These are phyloP conservation scores for Fraxinus platypoda DNA, from an alignment of 305 asterid genomes.

Conservation along the genomic window DNA sequence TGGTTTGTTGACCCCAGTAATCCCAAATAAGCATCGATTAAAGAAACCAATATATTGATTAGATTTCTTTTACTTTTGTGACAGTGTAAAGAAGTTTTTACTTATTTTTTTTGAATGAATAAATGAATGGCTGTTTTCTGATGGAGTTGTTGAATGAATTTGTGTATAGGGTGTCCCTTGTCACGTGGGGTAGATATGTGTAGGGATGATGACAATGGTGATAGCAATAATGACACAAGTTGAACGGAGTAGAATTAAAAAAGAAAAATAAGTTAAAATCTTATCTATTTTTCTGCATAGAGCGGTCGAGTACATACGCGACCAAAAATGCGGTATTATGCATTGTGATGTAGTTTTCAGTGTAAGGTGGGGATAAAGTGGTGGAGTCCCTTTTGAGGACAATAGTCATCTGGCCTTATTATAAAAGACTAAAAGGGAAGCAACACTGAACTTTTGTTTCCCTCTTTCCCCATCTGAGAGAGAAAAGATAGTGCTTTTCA, in stretches of 20 bases:
- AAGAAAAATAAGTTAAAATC: background rate
- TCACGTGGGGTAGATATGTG: conserved; percentile 52
- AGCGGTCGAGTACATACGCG: background rate
- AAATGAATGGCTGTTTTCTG: conserved; percentile 29
- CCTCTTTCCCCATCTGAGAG: background rate
- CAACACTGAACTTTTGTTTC: background rate
- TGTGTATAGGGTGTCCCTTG: conserved; percentile 29
- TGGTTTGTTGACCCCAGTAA: background rate
- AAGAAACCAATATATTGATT: background rate
- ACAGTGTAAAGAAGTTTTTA: background rate
- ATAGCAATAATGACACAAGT: conserved; percentile 32
- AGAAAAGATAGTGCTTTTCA: background rate
- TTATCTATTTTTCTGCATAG: background rate
- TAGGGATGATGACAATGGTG: conserved; percentile 24
- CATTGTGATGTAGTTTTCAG: conserved; percentile 37
- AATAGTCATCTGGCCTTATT: conserved; percentile 34
- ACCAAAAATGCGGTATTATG: background rate
- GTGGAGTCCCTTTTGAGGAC: conserved; percentile 31
- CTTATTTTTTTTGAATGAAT: background rate
- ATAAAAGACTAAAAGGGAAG: conserved; percentile 10
- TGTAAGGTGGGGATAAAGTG: conserved; percentile 33
- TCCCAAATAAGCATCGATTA: conserved; percentile 4
- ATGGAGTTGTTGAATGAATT: conserved; percentile 39
- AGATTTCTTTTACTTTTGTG: background rate
- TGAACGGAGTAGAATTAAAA: background rate